Evolutionary conservation across 164 flowering plant species (phyloP).

Genomic region (Houttuynia cordata): DNA sequence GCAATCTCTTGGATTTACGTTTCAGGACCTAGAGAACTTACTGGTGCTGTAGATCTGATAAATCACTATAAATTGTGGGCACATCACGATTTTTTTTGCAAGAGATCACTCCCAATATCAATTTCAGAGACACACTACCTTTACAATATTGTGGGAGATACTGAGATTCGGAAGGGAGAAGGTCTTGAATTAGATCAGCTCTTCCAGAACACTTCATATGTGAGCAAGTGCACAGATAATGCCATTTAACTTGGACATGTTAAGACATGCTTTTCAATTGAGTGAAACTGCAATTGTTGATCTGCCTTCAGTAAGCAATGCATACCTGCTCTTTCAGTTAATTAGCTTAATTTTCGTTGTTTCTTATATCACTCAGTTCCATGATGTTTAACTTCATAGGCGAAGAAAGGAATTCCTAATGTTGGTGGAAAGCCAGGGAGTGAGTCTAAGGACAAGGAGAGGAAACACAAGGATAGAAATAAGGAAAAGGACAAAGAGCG

Average conservation of each 20-base stretch:
- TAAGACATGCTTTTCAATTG: slow-evolving; percentile 61
- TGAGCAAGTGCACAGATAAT: slow-evolving; percentile 43
- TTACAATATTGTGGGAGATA: slow-evolving; percentile 78
- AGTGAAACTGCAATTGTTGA: slow-evolving; percentile 54
- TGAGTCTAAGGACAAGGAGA: slow-evolving; percentile 60
- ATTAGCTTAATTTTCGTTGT: slow-evolving; percentile 1
- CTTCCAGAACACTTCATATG: slow-evolving; percentile 32
- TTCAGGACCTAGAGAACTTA: slow-evolving; percentile 73
- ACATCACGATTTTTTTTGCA: slow-evolving; percentile 81
- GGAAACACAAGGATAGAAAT: slow-evolving; percentile 61
- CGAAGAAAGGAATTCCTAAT: slow-evolving; percentile 64
- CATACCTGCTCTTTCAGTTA: slow-evolving; percentile 6
- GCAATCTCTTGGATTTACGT: not conserved
- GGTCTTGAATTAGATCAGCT: slow-evolving; percentile 90
- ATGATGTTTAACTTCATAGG: slow-evolving; percentile 18
- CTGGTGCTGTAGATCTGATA: slow-evolving; percentile 80
- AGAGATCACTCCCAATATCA: slow-evolving; percentile 57
- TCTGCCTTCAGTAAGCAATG: slow-evolving; percentile 42
- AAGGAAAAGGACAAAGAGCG: slow-evolving; percentile 68
- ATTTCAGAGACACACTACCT: slow-evolving; percentile 84
- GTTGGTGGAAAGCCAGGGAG: slow-evolving; percentile 37
- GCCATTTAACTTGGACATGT: slow-evolving; percentile 62
- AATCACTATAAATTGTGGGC: slow-evolving; percentile 59
- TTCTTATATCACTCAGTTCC: not conserved
- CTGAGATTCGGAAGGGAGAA: slow-evolving; percentile 82